Evolutionary conservation across 441 rosid genomes (phyloP).

Genomic region (Daphne laureola): DNA sequence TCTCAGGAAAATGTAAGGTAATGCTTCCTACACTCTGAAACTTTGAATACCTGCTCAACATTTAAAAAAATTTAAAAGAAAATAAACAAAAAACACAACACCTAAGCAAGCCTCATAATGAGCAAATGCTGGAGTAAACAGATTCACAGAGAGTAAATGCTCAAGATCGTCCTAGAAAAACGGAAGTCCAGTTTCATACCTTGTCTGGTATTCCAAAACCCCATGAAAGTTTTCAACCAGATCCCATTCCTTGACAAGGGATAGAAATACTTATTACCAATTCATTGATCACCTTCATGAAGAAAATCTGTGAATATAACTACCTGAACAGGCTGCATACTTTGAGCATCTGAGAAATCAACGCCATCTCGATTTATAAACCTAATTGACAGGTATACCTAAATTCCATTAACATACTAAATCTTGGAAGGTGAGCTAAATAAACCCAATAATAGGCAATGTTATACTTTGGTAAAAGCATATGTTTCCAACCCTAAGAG

Average conservation of each 20-base stretch:
- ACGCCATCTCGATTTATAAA: constrained; percentile 83
- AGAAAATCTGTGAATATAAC: constrained; percentile 10
- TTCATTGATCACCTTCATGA: constrained; percentile 7
- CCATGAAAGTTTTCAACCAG: constrained; percentile 81
- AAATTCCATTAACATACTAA: neutral
- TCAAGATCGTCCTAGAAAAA: constrained; percentile 4
- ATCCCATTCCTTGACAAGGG: constrained; percentile 71
- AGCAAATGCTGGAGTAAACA: neutral
- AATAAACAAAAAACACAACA: neutral
- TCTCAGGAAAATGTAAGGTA: constrained; percentile 82
- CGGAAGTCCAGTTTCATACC: constrained; percentile 27
- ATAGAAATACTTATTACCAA: neutral
- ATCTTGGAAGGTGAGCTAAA: neutral
- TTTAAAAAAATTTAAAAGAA: neutral
- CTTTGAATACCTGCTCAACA: constrained; percentile 55
- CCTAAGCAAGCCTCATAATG: neutral
- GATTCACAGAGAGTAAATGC: constrained; percentile 7
- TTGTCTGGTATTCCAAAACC: constrained; percentile 81
- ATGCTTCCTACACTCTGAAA: constrained; percentile 81
- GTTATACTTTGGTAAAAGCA: no score
- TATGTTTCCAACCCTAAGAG: no score
- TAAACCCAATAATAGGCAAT: no score
- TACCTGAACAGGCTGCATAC: constrained; percentile 93
- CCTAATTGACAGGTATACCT: constrained; percentile 28
- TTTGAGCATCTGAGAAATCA: constrained; percentile 93